These are phyloP conservation scores for Colletotrichum agaves DNA, from an alignment of 2,329 filamentous ascomycete species.

Conservation along the genomic window DNA sequence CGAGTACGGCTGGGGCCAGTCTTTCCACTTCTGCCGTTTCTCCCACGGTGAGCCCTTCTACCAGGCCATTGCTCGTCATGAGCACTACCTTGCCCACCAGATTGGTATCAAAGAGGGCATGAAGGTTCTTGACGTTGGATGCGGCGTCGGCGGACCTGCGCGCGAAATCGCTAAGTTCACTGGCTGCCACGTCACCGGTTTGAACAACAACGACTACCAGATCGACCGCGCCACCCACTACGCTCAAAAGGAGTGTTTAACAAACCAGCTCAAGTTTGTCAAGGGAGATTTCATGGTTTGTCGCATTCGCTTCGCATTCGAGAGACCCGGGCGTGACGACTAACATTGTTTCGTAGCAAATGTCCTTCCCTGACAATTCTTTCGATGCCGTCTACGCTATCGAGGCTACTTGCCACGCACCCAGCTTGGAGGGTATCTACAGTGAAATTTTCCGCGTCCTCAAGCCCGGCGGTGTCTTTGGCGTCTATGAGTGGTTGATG, in stretches of 20 bases:
- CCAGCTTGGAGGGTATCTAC: conserved; percentile 87
- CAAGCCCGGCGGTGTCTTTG: conserved; percentile 93
- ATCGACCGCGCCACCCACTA: conserved; percentile 87
- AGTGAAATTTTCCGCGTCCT: conserved; percentile 89
- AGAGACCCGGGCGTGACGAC: not conserved
- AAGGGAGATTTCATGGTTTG: conserved; percentile 92
- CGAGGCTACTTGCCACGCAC: conserved; percentile 92
- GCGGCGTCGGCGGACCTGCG: conserved; percentile 93
- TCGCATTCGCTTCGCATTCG: not conserved
- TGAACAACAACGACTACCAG: conserved; percentile 99
- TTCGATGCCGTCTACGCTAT: conserved; percentile 97
- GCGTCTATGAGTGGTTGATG: conserved; percentile 98
- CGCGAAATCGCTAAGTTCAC: conserved; percentile 94
- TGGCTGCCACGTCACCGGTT: conserved; percentile 82
- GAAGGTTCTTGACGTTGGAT: conserved; percentile 93
- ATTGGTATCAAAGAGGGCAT: conserved; percentile 84
- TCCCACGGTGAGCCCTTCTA: conserved; percentile 84
- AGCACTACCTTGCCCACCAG: conserved; percentile 91
- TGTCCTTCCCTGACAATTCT: conserved; percentile 86
- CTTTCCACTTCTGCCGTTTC: conserved; percentile 96
- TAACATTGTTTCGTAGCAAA: conserved; percentile 67
- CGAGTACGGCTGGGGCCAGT: conserved; percentile 93
- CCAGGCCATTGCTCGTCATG: conserved; percentile 90
- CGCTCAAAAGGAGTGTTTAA: conserved; percentile 80
- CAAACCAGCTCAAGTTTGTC: conserved; percentile 80